phyloP scores from a whole-genome alignment of 805 yeast genomes.

The Wickerhamiella azymoides region DNA sequence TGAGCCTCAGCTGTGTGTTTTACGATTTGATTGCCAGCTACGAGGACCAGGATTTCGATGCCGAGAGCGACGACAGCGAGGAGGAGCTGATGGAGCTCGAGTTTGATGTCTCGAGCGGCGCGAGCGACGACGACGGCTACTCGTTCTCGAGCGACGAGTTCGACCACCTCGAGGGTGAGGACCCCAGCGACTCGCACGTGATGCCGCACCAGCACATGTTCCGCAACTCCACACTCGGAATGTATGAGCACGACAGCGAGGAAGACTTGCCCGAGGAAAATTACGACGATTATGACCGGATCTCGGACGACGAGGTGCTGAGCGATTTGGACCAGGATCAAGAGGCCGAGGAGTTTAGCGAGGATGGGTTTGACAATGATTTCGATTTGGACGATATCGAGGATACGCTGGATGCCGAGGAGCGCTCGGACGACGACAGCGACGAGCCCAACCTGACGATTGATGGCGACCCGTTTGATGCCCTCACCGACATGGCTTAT shows the following conservation, averaged over 20 bases:
- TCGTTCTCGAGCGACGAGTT: not conserved
- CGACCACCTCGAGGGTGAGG: not conserved
- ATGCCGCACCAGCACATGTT: not conserved
- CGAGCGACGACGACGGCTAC: not conserved
- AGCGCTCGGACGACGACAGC: not conserved
- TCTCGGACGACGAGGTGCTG: constrained; percentile 8
- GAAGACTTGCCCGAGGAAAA: not conserved
- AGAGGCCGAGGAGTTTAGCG: constrained; percentile 3
- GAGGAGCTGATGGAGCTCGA: constrained; percentile 3
- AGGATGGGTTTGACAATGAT: not conserved
- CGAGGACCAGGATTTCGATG: constrained; percentile 2
- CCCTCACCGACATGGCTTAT: not conserved
- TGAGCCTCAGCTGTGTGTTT: not conserved
- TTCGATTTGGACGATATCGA: constrained; percentile 6
- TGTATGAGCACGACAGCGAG: constrained; percentile 6
- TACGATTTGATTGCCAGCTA: not conserved
- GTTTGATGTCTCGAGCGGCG: not conserved
- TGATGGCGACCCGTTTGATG: not conserved
- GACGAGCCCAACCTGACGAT: constrained; percentile 2
- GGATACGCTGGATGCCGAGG: not conserved
- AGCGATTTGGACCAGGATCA: constrained; percentile 8
- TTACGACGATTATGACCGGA: constrained; percentile 7
- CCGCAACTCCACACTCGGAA: constrained; percentile 8
- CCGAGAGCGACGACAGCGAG: not conserved
- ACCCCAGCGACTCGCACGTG: not conserved